A percentile compares a stretch with the other conserved stretches of the same genome.
Evolutionary conservation across 345 rosid species (phyloP).

Genomic region (Populus pruinosa): DNA sequence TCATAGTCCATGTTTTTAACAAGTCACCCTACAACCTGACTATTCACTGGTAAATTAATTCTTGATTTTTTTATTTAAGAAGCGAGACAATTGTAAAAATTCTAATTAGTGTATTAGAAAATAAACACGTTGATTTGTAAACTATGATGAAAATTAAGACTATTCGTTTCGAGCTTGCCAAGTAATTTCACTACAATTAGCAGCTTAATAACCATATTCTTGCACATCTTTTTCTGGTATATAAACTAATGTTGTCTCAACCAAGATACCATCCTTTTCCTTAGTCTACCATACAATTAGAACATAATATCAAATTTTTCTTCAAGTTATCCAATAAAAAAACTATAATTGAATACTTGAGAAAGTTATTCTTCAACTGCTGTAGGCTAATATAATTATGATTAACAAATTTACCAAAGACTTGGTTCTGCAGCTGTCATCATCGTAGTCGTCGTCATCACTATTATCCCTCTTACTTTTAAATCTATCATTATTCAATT

Average conservation of each 20-base stretch:
- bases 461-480: too few species aligned
- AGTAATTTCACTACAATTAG: too few species aligned
- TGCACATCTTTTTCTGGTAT: too few species aligned
- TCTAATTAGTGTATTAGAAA: too few species aligned
- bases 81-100: too few species aligned
- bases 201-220: too few species aligned
- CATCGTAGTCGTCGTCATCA: background rate
- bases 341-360: background rate
- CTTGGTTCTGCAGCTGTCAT: background rate
- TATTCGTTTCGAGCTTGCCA: too few species aligned
- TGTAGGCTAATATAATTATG: background rate
- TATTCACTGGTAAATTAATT: conserved; percentile 64
- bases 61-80: too few species aligned
- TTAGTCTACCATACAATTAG: background rate
- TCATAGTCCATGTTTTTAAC: conserved; percentile 66
- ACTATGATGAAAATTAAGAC: too few species aligned
- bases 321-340: background rate
- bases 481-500: too few species aligned
- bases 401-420: background rate
- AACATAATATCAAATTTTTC: background rate
- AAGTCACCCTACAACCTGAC: conserved; percentile 80
- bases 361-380: background rate
- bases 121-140: too few species aligned
- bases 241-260: background rate
- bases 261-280: background rate